These are phyloP conservation scores for Russula sp. DNA, from an alignment of 768 basidiomycete genomes.

Conservation along the genomic window DNA sequence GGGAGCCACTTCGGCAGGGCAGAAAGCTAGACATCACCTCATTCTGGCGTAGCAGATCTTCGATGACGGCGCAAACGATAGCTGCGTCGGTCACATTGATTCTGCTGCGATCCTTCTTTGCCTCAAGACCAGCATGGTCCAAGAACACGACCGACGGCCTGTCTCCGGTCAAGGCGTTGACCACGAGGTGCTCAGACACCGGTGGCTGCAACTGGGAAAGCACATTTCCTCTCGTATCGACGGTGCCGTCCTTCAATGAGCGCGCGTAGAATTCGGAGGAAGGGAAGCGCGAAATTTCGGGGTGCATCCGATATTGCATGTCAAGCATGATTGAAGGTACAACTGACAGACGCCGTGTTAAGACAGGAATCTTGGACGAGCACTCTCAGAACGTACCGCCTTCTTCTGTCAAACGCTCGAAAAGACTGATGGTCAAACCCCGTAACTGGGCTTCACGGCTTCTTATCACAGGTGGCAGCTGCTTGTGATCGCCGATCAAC, in stretches of 20 bases:
- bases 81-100: constrained; percentile 74
- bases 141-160: constrained; percentile 71
- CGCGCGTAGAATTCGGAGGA: constrained; percentile 75
- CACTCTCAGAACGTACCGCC: constrained; percentile 45
- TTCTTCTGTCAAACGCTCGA: constrained; percentile 85
- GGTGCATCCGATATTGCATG: constrained; percentile 96
- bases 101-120: constrained; percentile 59
- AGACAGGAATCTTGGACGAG: neutral
- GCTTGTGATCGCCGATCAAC: constrained; percentile 96
- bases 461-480: constrained; percentile 83
- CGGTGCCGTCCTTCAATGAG: constrained; percentile 68
- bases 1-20: neutral
- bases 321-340: constrained; percentile 91
- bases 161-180: constrained; percentile 34
- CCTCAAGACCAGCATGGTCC: constrained; percentile 70
- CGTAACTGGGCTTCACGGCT: constrained; percentile 67
- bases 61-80: constrained; percentile 72
- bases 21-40: neutral
- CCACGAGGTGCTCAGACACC: constrained; percentile 44
- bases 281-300: constrained; percentile 82
- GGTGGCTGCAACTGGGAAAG: constrained; percentile 55
- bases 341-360: constrained; percentile 35
- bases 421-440: constrained; percentile 76
- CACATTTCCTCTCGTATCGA: constrained; percentile 44
- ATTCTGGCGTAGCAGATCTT: constrained; percentile 58